These are phyloP conservation scores for Salix koriyanagi DNA, from an alignment of 345 rosid species.

Conservation along the genomic window DNA sequence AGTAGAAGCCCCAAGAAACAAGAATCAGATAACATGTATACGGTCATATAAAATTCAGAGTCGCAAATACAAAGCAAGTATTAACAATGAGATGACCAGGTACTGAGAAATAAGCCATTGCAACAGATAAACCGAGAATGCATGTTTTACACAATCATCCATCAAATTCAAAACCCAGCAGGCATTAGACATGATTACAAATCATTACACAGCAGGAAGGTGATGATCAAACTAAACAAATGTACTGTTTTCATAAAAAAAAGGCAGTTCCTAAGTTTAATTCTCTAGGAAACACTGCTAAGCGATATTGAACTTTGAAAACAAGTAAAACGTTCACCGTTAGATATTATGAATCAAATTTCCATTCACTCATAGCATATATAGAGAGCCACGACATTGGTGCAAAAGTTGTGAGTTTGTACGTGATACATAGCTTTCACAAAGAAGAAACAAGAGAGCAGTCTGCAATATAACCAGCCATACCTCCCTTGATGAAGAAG, in stretches of 20 bases:
- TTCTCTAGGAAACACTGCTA: not conserved
- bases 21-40: not conserved
- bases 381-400: not conserved
- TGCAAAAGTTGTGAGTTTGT: not conserved
- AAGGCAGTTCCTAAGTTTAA: not conserved
- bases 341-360: not conserved
- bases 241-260: not conserved
- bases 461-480: not conserved
- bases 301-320: not conserved
- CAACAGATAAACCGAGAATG: not conserved
- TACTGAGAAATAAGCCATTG: not conserved
- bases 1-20: not conserved
- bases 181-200: not conserved
- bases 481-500: constrained; percentile 95
- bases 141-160: not conserved
- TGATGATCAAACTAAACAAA: not conserved
- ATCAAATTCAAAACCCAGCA: not conserved
- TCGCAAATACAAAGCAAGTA: not conserved
- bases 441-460: not conserved
- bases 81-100: not conserved
- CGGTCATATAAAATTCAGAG: not conserved
- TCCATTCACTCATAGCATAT: not conserved
- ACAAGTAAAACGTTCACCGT: not conserved
- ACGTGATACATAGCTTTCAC: not conserved
- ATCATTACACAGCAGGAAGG: not conserved